Percentiles rank a stretch among this genome's conserved stretches.
phyloP scores from a whole-genome alignment of 352 stramenopile genomes.

The Globisporangium viniferum region DNA sequence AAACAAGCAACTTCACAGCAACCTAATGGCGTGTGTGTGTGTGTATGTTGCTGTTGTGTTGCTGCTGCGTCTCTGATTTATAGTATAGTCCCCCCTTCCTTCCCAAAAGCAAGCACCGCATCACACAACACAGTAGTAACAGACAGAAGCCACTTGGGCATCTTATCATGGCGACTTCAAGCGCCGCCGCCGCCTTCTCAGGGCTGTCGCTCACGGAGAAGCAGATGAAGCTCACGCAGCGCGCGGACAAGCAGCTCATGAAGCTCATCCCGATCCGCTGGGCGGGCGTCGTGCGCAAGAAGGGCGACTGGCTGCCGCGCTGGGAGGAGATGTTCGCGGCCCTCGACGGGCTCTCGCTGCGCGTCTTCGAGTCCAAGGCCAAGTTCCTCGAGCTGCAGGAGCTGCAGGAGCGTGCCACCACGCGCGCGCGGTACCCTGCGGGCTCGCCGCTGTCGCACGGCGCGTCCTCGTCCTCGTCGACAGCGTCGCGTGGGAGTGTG shows the following conservation, averaged over 20 bases:
- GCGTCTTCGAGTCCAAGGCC: conserved; percentile 64
- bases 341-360: conserved; percentile 57
- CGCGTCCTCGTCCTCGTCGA: not conserved
- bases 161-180: conserved; percentile 2
- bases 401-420: conserved; percentile 30
- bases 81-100: too few species aligned
- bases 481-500: not conserved
- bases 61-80: too few species aligned
- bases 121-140: too few species aligned
- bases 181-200: not conserved
- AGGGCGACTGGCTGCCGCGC: conserved; percentile 74
- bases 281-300: conserved; percentile 61
- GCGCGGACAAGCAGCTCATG: conserved; percentile 32
- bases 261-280: conserved; percentile 69
- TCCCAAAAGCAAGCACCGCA: too few species aligned
- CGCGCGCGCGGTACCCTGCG: conserved; percentile 15
- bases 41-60: too few species aligned
- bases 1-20: too few species aligned
- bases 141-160: too few species aligned
- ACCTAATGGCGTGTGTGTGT: too few species aligned
- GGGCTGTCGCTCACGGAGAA: conserved; percentile 25
- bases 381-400: conserved; percentile 46
- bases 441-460: conserved; percentile 4
- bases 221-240: conserved; percentile 31
- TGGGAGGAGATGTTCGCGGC: conserved; percentile 74